phyloP scores from a whole-genome alignment of 177 flowering plant genomes.

The Vitis hybrid region DNA sequence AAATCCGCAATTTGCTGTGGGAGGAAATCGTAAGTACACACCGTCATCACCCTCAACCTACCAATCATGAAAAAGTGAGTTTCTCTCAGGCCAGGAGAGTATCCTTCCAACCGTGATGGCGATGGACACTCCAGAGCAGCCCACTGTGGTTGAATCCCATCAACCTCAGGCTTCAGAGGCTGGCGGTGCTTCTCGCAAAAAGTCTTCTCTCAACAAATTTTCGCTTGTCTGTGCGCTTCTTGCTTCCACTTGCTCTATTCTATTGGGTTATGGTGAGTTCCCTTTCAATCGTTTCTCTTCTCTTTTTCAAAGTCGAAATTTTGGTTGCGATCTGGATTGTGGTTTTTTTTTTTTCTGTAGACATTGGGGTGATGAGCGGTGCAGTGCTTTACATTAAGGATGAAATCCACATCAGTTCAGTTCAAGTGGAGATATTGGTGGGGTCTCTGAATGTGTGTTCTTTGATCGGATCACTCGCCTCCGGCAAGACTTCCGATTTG shows the following conservation, averaged over 20 bases:
- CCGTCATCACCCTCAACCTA: too few species aligned
- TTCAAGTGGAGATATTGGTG: conserved; percentile 60
- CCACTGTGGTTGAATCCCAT: too few species aligned
- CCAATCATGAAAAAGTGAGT: too few species aligned
- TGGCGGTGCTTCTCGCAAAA: not conserved
- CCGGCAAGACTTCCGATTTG: conserved; percentile 77
- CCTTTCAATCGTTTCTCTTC: not conserved
- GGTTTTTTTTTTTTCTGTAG: conserved; percentile 35
- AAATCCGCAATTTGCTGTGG: too few species aligned
- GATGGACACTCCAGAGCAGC: too few species aligned
- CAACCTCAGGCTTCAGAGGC: not conserved
- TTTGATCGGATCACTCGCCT: conserved; percentile 63
- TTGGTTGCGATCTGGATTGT: conserved; percentile 1
- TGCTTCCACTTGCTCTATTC: conserved; percentile 80
- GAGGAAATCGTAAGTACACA: too few species aligned
- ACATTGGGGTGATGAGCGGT: conserved; percentile 96
- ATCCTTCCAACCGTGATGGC: too few species aligned
- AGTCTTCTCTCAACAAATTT: conserved; percentile 42
- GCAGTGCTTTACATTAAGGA: conserved; percentile 70
- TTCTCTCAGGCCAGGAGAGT: too few species aligned
- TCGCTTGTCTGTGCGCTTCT: conserved; percentile 56
- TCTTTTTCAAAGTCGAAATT: conserved; percentile 18
- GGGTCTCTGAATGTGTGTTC: conserved; percentile 73
- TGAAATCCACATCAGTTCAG: conserved; percentile 45
- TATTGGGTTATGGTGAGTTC: conserved; percentile 78